Evolutionary conservation across 225 moss, liverwort and hornwort genomes (phyloP), one percentile per base, ranked within the genome.

Genomic region (Asterella californica): DNA sequence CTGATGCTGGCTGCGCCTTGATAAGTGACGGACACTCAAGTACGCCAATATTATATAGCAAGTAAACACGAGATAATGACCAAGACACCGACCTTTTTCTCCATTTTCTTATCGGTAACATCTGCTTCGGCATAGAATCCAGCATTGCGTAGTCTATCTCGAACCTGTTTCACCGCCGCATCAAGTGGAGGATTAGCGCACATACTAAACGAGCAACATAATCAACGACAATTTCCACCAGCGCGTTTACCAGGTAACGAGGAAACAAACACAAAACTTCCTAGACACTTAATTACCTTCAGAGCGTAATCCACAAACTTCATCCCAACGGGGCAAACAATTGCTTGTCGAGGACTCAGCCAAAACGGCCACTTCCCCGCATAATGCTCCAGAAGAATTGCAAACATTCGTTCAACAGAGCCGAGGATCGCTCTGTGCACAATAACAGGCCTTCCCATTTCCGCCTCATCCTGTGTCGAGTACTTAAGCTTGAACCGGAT

Each of bases 301-400:
- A 90, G 12, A 21, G 93, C 94, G 37, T 99, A 94, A 10, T 88
- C 81, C 57, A 85, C 83, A 81, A 92, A 92, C 86, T 92, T 99
- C 79, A 90, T 93, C 37, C 94, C 94, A 76, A 99, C 88, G 0
- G 97, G 87, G 66, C 94, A 94, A 64, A 99, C 91, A 82, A 99
- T 99, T 61, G 89, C 95, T 84, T 99, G 97, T 29, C 97, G 94
- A 32, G 97, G 97, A 83, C 97, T 99, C 49, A 99, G 82, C 97
- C 97, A 99, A 61, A 99, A 94, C 17, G 97, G 97, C 97, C 97
- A 99, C 85, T 99, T 99, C 25, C 97, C 97, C 3, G 93, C 94
- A 80, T 90, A 92, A 80, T 99, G 94, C 81, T 99, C 97, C 83
- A 99, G 83, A 81, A 99, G 86, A 46, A 99, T 99, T 15, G 97